phyloP scores from a whole-genome alignment of 768 basidiomycete species.

The Imleria badia region DNA sequence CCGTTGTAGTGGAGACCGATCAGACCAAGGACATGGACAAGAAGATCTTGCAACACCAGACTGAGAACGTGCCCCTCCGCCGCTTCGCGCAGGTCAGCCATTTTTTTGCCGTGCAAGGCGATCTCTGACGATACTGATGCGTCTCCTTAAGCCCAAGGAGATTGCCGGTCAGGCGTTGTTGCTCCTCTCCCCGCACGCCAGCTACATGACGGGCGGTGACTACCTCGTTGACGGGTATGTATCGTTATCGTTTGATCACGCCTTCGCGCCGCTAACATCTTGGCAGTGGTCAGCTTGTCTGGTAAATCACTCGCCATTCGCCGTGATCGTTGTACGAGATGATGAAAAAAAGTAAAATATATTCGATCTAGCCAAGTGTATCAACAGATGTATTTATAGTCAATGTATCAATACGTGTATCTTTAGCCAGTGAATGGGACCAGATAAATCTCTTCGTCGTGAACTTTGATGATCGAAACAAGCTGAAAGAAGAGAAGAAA shows the following conservation, averaged over 20 bases:
- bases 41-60: conserved; percentile 48
- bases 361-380: background rate
- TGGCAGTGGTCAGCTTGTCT: conserved; percentile 30
- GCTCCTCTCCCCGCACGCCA: conserved; percentile 49
- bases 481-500: too few relatives aligned
- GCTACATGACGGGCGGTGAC: conserved; percentile 60
- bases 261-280: too few relatives aligned
- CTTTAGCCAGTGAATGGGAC: background rate
- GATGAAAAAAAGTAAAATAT: too few relatives aligned
- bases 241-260: too few relatives aligned
- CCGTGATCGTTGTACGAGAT: too few relatives aligned
- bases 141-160: conserved; percentile 42
- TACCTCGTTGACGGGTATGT: conserved; percentile 57
- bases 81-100: conserved; percentile 53
- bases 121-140: background rate
- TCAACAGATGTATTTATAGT: background rate
- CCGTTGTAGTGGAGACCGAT: conserved; percentile 50
- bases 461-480: too few relatives aligned
- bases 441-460: too few relatives aligned
- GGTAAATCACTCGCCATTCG: conserved; percentile 16
- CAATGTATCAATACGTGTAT: background rate
- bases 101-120: fast-evolving
- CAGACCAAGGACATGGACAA: conserved; percentile 56
- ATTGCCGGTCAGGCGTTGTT: conserved; percentile 56
- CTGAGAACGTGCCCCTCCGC: conserved; percentile 47